Conservation (phyloP, 2,329 filamentous ascomycete species). For the Alternaria sp. region DNA sequence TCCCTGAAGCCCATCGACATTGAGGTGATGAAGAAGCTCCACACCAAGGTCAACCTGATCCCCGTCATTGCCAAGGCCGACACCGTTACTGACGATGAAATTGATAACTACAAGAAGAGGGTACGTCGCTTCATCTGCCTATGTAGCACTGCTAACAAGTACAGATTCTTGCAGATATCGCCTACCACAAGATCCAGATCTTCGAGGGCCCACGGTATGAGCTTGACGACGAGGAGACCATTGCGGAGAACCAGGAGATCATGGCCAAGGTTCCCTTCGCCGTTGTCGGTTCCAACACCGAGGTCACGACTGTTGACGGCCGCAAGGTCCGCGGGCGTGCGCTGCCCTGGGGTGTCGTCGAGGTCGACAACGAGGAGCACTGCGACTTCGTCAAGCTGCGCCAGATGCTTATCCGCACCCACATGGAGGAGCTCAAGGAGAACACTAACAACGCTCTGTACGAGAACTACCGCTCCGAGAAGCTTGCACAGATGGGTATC, state of each 20-base stretch:
- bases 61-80: constrained; percentile 99
- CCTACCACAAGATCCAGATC: constrained; percentile 97
- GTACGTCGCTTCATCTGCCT: constrained; percentile 62
- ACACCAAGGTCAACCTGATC: constrained; percentile 99
- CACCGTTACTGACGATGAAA: constrained; percentile 96
- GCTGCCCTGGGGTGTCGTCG: constrained; percentile 98
- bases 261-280: constrained; percentile 99
- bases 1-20: constrained; percentile 98
- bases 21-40: constrained; percentile 98
- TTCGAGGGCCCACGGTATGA: constrained; percentile 99
- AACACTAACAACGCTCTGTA: constrained; percentile 99
- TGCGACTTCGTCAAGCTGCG: constrained; percentile 99
- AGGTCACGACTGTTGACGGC: constrained; percentile 89
- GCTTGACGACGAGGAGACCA: constrained; percentile 98
- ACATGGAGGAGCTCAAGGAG: constrained; percentile 99
- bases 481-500: constrained; percentile 97
- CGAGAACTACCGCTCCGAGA: constrained; percentile 99
- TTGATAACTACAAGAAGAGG: constrained; percentile 91
- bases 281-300: constrained; percentile 94
- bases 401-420: constrained; percentile 99
- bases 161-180: constrained; percentile 95
- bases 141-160: constrained; percentile 15
- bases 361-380: constrained; percentile 99
- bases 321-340: constrained; percentile 94
- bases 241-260: constrained; percentile 99